These are phyloP conservation scores for Xylariaceae sp. DNA, from an alignment of 2,329 filamentous ascomycete genomes.

Conservation along the genomic window DNA sequence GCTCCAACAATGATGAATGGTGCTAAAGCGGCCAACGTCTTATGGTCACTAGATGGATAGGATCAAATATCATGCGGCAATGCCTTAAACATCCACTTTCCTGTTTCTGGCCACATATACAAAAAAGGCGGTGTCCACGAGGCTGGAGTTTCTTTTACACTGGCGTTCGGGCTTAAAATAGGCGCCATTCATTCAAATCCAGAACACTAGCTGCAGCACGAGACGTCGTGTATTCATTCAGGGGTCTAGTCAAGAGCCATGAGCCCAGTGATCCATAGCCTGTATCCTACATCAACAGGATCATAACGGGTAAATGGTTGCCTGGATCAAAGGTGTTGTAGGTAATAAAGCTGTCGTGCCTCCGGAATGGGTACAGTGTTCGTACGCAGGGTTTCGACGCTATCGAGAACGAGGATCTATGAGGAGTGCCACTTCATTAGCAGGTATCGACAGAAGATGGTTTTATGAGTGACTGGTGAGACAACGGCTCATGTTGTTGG, in stretches of 20 bases:
- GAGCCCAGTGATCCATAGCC: neutral
- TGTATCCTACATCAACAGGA: neutral
- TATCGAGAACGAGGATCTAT: too few relatives aligned
- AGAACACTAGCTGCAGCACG: neutral
- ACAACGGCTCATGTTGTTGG: too few relatives aligned
- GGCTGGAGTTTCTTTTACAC: neutral
- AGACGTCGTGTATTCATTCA: neutral
- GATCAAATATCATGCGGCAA: neutral
- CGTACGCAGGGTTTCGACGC: too few relatives aligned
- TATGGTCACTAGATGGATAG: neutral
- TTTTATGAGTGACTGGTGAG: too few relatives aligned
- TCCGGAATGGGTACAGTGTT: too few relatives aligned
- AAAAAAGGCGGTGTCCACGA: neutral
- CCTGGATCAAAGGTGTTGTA: neutral
- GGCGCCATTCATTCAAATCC: neutral
- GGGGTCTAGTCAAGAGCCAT: neutral
- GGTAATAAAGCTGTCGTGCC: too few relatives aligned
- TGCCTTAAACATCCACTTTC: neutral
- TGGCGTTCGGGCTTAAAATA: neutral
- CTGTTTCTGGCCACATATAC: neutral
- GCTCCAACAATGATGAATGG: too few relatives aligned
- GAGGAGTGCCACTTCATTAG: too few relatives aligned
- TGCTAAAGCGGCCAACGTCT: too few relatives aligned
- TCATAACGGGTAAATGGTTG: neutral
- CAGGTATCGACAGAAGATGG: too few relatives aligned